Evolutionary conservation across 805 yeast genomes (phyloP), one percentile per base, ranked within the genome.

Genomic region (Barnettozyma californica): DNA sequence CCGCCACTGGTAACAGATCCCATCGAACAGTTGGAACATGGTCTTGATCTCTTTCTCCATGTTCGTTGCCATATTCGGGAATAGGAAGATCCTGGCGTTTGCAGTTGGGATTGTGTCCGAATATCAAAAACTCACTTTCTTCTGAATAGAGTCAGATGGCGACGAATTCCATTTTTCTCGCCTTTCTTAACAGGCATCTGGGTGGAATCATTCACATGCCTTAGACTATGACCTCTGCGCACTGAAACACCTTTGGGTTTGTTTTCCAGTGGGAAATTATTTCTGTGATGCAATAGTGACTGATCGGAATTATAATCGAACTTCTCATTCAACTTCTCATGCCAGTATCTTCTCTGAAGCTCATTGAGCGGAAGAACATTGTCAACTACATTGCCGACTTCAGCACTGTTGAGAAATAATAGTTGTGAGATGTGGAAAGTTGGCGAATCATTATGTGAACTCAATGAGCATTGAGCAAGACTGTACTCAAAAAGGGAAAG

Each of bases 291-390:
- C 11, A 20, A 2, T 6, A 3, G 18, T 9, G 23, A 4, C 21
- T 21, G 4, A 9, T 43, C 29, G 6, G 26, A 13, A 18, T 18
- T 18, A 11, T 25, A 9, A n/a, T 21, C 23, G 13, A 18, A n/a
- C 25, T 14, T 36, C n/a, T 34, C 44, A 9, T 16, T 25, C 11
- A 47, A 18, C 33, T 47, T 47, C 6, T 14, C 25, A 9, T 38
- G 68, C 87, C 88, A 83, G 58, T 78, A 84, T 5, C 58, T 58
- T 16, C 60, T 55, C n/a, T 86, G 88, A 5, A 66, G 70, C 1
- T 66, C 65, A 8, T 75, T 63, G 37, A 78, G 63, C 0, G 70
- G 70, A 10, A 75, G 53, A 7, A 65, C 68, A 14, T 63, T 55
- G 11, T 61, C 51, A 9, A 70, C 60, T 13, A 53, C 57, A 2